Percentiles rank a stretch among this genome's conserved stretches.
Evolutionary conservation across 805 yeast species (phyloP).

Genomic region (Wickerhamiella dianesei): DNA sequence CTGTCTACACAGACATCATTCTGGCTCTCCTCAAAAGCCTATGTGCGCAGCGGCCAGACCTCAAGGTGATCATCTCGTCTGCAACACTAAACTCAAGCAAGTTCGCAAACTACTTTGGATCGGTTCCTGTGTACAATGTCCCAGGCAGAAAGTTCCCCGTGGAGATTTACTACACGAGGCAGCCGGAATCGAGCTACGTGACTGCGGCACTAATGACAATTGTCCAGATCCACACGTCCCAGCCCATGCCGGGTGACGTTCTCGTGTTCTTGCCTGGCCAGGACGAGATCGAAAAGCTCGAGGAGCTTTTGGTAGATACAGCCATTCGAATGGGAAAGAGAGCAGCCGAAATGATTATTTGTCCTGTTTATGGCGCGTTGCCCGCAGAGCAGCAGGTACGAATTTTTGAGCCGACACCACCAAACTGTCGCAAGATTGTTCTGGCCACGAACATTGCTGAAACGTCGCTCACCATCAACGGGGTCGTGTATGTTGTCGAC

Average conservation of each 20-base stretch:
- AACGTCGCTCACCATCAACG: conserved; percentile 92
- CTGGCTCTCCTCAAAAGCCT: conserved; percentile 76
- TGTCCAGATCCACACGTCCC: conserved; percentile 13
- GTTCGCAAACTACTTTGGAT: conserved; percentile 61
- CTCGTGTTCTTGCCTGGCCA: conserved; percentile 85
- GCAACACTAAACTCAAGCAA: conserved; percentile 88
- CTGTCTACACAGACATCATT: conserved; percentile 82
- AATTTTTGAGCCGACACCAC: conserved; percentile 82
- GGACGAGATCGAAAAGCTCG: conserved; percentile 78
- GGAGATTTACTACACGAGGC: conserved; percentile 30
- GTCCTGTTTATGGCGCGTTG: conserved; percentile 83
- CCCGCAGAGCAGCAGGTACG: conserved; percentile 82
- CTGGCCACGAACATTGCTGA: conserved; percentile 96
- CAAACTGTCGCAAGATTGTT: conserved; percentile 64
- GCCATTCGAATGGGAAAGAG: conserved; percentile 46
- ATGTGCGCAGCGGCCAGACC: conserved; percentile 49
- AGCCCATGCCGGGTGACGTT: conserved; percentile 50
- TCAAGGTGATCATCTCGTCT: conserved; percentile 73
- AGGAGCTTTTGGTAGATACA: conserved; percentile 57
- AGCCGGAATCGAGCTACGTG: conserved; percentile 7
- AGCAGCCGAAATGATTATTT: conserved; percentile 52
- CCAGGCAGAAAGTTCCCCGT: conserved; percentile 92
- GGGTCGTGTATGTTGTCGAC: conserved; percentile 80
- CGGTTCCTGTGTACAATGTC: conserved; percentile 63
- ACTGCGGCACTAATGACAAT: conserved; percentile 12